phyloP scores from a whole-genome alignment of 2,329 filamentous ascomycete genomes.

The Gnomoniopsis sp. region DNA sequence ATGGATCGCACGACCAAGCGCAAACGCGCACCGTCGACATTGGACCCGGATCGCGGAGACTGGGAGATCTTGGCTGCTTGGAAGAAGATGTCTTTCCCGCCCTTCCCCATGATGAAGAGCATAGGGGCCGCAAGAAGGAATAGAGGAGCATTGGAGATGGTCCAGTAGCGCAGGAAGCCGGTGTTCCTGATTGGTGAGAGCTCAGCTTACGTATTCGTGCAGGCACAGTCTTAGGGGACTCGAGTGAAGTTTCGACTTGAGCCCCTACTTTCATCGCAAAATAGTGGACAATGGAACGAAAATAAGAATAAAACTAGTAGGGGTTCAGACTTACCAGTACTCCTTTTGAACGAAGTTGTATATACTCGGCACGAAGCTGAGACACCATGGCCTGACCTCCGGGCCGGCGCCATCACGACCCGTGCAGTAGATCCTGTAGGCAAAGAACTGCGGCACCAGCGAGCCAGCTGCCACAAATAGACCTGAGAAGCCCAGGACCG shows the following conservation, averaged over 20 bases:
- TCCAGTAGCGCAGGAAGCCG: constrained; percentile 91
- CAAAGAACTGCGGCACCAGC: constrained; percentile 68
- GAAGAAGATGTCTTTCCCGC: constrained; percentile 45
- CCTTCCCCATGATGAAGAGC: constrained; percentile 63
- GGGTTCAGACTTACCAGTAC: constrained; percentile 69
- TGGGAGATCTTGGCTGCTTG: constrained; percentile 2
- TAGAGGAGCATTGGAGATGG: constrained; percentile 75
- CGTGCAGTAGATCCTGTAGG: constrained; percentile 69
- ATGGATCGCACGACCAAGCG: constrained; percentile 48
- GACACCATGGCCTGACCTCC: constrained; percentile 69
- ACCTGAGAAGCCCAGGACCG: constrained; percentile 63
- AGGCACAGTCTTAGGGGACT: background rate
- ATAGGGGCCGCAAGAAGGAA: constrained; percentile 82
- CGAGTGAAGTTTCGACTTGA: background rate
- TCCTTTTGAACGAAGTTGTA: constrained; percentile 84
- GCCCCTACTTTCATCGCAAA: background rate
- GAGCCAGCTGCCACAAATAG: constrained; percentile 64
- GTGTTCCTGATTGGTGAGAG: constrained; percentile 61
- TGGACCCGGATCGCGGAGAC: background rate
- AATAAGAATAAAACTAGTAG: background rate
- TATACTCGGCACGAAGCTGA: constrained; percentile 71
- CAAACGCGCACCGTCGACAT: constrained; percentile 15
- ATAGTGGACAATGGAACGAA: background rate
- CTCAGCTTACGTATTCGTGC: background rate
- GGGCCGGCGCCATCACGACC: constrained; percentile 20